Evolutionary conservation across 805 yeast genomes (phyloP), one percentile per base, ranked within the genome.

Genomic region (Blastobotrys terrestris): DNA sequence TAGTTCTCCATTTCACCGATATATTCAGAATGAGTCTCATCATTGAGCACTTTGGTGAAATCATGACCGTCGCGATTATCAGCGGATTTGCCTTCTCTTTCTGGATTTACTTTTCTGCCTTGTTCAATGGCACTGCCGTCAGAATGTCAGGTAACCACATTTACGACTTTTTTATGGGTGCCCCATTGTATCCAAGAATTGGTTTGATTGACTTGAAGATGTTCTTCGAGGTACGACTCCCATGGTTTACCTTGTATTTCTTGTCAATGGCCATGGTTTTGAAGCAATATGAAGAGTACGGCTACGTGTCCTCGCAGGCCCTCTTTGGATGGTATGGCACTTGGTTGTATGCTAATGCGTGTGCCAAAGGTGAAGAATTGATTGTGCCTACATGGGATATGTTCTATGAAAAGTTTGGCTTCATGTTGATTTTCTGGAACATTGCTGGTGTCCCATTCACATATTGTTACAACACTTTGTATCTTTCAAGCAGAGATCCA

Each of bases 391-490:
- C 96, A 16, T 94, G 99, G 98, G 99, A 94, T 70, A 92, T 94
- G 97, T 97, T 96, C 31, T 94, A 94, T 71, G 99, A 94, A 71
- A 94, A 94, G 73, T 94, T 94, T 64, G 99, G 99, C n/a, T 94
- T 94, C 77, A 91, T 94, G 98, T 80, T 94, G 60, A 82, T 91
- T 62, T 94, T 94, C 77, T 94, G 99, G 99, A 94, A 94, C 74
- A 89, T 94, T 68, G 97, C 97, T 31, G 99, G 99, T 63, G 99
- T 94, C 43, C 99, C 99, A 48, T 94, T 84, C 81, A 92, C 98
- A 44, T 94, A 94, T 75, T 89, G 97, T 71, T 97, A 90, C 67
- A 85, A 95, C 69, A 87, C 96, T 8, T 76, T 94, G 63, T 94
- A 73, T 75, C 72, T 94, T 63, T 83, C 83, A 60, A 82, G 83